Conservation (phyloP, 1,284 basidiomycete species). For the Rhizoctonia solani region DNA sequence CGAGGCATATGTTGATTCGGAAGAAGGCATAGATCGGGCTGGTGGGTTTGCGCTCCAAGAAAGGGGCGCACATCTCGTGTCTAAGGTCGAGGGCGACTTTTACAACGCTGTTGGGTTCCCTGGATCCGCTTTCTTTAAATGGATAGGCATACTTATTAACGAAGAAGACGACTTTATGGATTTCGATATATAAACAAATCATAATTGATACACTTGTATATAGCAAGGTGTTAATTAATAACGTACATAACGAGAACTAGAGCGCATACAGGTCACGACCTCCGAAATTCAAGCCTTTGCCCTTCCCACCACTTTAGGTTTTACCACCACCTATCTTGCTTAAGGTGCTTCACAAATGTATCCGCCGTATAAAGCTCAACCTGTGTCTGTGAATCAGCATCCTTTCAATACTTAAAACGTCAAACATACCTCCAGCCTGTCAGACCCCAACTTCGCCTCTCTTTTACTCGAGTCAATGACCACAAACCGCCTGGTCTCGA, state of each 20-base stretch:
- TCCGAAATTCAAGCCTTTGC: too few relatives aligned
- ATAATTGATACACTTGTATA: background rate
- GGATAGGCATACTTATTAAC: constrained; percentile 65
- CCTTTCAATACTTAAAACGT: background rate
- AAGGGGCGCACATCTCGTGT: constrained; percentile 73
- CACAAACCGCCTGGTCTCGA: constrained; percentile 14
- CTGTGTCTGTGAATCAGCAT: too few relatives aligned
- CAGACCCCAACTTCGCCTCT: background rate
- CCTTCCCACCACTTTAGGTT: too few relatives aligned
- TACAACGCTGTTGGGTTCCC: constrained; percentile 94
- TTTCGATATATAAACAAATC: constrained; percentile 42
- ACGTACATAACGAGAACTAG: background rate
- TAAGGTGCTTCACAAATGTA: background rate
- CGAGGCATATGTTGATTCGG: constrained; percentile 84
- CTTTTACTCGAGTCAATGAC: constrained; percentile 16
- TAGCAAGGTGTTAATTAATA: too few relatives aligned
- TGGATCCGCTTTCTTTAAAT: constrained; percentile 73
- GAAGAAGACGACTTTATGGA: constrained; percentile 74
- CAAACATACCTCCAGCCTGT: background rate
- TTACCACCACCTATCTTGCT: background rate
- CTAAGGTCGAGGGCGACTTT: constrained; percentile 89
- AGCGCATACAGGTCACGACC: background rate
- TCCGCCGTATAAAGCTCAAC: background rate
- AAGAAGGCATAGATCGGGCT: constrained; percentile 88
- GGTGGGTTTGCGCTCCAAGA: constrained; percentile 97